phyloP scores from a whole-genome alignment of 768 basidiomycete genomes.

The Agaricus subrufescens region DNA sequence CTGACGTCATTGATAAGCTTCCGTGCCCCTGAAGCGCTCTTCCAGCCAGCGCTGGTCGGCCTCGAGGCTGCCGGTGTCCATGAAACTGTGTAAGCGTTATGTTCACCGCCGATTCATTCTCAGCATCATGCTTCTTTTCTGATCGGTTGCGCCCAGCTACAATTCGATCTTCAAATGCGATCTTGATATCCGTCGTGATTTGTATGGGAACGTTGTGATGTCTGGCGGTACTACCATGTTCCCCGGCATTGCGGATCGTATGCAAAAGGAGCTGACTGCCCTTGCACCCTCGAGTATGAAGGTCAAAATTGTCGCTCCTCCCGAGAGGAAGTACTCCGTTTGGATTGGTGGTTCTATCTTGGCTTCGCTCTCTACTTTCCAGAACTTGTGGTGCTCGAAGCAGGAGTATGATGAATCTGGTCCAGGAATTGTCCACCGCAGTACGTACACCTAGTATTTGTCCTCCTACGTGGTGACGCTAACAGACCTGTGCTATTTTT shows the following conservation, averaged over 20 bases:
- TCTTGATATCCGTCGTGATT: slow-evolving; percentile 78
- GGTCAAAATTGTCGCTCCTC: slow-evolving; percentile 92
- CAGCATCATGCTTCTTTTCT: background rate
- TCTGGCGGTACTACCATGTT: slow-evolving; percentile 95
- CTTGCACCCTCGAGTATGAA: slow-evolving; percentile 89
- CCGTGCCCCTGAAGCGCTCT: slow-evolving; percentile 94
- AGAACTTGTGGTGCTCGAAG: slow-evolving; percentile 92
- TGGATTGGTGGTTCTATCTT: slow-evolving; percentile 90
- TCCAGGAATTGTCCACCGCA: slow-evolving; percentile 77
- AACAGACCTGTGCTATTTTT: background rate
- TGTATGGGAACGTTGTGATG: slow-evolving; percentile 80
- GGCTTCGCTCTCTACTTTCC: slow-evolving; percentile 92
- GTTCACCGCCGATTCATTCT: background rate
- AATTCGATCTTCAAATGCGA: slow-evolving; percentile 89
- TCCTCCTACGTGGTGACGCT: background rate
- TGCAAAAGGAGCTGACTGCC: slow-evolving; percentile 89
- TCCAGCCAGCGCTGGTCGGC: slow-evolving; percentile 88
- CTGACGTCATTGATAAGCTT: slow-evolving; percentile 56
- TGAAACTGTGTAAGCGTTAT: slow-evolving; percentile 69
- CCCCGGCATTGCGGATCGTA: slow-evolving; percentile 92
- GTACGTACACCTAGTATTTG: slow-evolving; percentile 31
- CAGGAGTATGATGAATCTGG: slow-evolving; percentile 90
- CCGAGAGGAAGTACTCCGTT: slow-evolving; percentile 93
- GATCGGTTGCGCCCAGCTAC: slow-evolving; percentile 31
- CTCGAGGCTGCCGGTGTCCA: slow-evolving; percentile 90